Evolutionary conservation across 2,329 filamentous ascomycete species (phyloP), one percentile per base, ranked within the genome.

Genomic region (Camillea tinctor): DNA sequence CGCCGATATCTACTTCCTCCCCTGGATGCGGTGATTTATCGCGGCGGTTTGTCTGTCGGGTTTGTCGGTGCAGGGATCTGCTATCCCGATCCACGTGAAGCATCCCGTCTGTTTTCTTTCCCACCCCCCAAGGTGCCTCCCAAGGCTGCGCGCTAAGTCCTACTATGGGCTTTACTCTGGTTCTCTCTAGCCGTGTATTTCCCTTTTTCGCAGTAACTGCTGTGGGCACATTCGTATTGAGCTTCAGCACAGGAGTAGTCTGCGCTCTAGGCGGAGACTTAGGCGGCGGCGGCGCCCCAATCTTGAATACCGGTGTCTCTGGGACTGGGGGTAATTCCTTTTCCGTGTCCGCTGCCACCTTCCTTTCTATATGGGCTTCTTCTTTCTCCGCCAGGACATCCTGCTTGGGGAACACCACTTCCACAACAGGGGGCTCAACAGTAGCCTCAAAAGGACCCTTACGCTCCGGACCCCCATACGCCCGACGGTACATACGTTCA

Each of bases 401-500:
- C 4, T 50, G 58, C 58, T 62, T 30, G 26, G 26, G 26, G 26
- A 26, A 26, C 24, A 11, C 56, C 50, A 57, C 57, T 19, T 58
- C 49, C 7, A 21, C 52, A 15, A 50, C 36, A 30, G 54, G 65
- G 48, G 72, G 50, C 68, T 71, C 66, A 48, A 72, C 50, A 68
- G 71, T 66, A 17, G 59, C 72, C 55, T 77, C 77, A 59, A 87
- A 82, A 4, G 79, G 84, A 4, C 80, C 79, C 2, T 72, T 67
- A 9, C 75, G 70, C 17, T 79, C 76, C 0, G 68, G 68, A 0
- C 84, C 84, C 1, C 84, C 84, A 61, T 88, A 88, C 0, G 81
- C 80, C 15, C 78, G 77, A 30, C 78, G 77, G 68, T 88, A 88
- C 77, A 84, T 85, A 58, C 75, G 75, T 60, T 84, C 80, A 1